These are phyloP conservation scores for Trichocladium uniseriatum DNA, from an alignment of 495 filamentous ascomycete genomes.

Conservation along the genomic window DNA sequence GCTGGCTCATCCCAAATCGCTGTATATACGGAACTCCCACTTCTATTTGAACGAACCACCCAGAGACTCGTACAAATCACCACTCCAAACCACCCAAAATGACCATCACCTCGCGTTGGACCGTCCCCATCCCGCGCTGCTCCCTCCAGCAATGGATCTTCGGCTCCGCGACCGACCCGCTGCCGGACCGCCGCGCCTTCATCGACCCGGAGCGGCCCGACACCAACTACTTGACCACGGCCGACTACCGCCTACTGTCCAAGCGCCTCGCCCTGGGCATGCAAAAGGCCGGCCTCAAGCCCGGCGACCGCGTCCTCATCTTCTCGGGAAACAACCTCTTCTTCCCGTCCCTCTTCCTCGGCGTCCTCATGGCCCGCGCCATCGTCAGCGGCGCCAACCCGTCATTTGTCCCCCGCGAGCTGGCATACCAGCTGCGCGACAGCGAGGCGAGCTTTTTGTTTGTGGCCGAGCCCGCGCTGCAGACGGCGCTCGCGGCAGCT, in stretches of 20 bases:
- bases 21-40: no score
- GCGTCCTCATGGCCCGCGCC: constrained; percentile 66
- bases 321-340: constrained; percentile 65
- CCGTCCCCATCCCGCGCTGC: constrained; percentile 26
- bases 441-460: constrained; percentile 57
- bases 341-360: constrained; percentile 64
- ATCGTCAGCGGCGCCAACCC: constrained; percentile 77
- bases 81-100: constrained; percentile 18
- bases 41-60: no score
- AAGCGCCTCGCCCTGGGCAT: constrained; percentile 67
- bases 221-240: constrained; percentile 31
- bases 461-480: constrained; percentile 52
- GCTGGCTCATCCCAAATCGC: no score
- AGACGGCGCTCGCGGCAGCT: no score
- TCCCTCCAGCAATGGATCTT: constrained; percentile 37
- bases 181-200: constrained; percentile 32
- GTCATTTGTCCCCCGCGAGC: constrained; percentile 57
- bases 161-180: constrained; percentile 19
- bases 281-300: constrained; percentile 50
- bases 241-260: constrained; percentile 55
- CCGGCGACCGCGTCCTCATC: constrained; percentile 63
- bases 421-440: constrained; percentile 67
- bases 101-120: constrained; percentile 39
- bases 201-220: constrained; percentile 50
- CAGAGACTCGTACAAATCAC: not conserved